These are phyloP conservation scores for Sugiyamaella paludigena DNA, from an alignment of 1,139 yeast species.

Conservation along the genomic window DNA sequence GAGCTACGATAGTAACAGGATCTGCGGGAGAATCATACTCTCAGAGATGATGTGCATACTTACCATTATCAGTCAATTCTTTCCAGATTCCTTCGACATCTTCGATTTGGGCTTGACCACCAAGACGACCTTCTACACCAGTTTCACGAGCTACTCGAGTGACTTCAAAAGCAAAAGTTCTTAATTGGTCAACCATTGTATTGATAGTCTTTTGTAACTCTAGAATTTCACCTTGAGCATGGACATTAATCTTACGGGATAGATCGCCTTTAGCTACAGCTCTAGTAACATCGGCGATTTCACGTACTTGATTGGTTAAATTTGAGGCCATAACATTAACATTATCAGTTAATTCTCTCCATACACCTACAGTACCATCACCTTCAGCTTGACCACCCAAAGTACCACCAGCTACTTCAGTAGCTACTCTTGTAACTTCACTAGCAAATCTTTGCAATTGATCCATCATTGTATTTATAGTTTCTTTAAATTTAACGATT, in stretches of 20 bases:
- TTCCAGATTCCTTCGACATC: slow-evolving; percentile 90
- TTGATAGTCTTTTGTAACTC: slow-evolving; percentile 77
- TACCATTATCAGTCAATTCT: slow-evolving; percentile 76
- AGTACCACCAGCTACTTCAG: slow-evolving; percentile 86
- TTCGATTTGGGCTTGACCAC: slow-evolving; percentile 83
- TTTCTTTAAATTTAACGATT: slow-evolving; percentile 71
- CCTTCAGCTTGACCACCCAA: slow-evolving; percentile 86
- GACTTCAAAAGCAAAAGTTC: slow-evolving; percentile 85
- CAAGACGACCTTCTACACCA: slow-evolving; percentile 82
- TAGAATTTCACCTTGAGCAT: slow-evolving; percentile 80
- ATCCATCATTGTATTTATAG: slow-evolving; percentile 86
- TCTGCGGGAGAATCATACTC: too few species aligned
- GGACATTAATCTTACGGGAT: slow-evolving; percentile 73
- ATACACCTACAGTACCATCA: slow-evolving; percentile 79
- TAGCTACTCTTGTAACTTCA: slow-evolving; percentile 82
- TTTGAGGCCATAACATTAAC: slow-evolving; percentile 87
- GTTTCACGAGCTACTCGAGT: slow-evolving; percentile 87
- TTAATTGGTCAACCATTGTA: slow-evolving; percentile 83
- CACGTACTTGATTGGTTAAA: slow-evolving; percentile 78
- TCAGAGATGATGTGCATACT: slow-evolving; percentile 9
- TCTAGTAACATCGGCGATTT: slow-evolving; percentile 83
- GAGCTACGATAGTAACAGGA: too few species aligned
- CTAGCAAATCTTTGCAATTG: slow-evolving; percentile 78
- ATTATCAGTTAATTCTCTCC: slow-evolving; percentile 81
- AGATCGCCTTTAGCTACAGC: slow-evolving; percentile 81